Evolutionary conservation across 345 rosid genomes (phyloP), one percentile per base, ranked within the genome.

Genomic region (Bruguiera sexangula): DNA sequence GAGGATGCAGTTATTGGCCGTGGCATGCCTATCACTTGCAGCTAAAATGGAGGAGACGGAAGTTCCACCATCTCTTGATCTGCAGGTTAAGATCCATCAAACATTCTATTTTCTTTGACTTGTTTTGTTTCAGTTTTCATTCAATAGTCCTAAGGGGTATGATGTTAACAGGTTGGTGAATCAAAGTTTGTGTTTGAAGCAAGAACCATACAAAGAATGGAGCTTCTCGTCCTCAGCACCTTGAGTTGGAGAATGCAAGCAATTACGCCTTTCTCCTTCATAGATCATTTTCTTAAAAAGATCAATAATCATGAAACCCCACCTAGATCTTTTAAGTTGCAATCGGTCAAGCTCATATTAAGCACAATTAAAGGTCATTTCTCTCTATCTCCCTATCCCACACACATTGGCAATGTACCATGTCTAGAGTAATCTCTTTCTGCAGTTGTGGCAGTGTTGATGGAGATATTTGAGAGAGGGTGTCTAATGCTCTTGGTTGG

Each of bases 241-340:
- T 78, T 87, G 82, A 68, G 37, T 24, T 89, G 92, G 96, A 87
- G 92, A 73, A 85, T 89, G 96, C 90, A 87, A 69, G 78, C 96
- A 22, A 75, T 87, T 53, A 84, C 96, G 22, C 96, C 96, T 6
- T 84, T 87, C 74, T 80, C 89, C 62, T 89, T 79, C 82, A 50
- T 89, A 16, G 88, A 83, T 74, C 51, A 81, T 81, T 89, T 87
- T 83, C 77, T 84, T 60, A 46, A 54, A 76, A 84, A 81, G 84
- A 79, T 87, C 78, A 79, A 73, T 57, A 86, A 82, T 60, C 83
- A 78, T 62, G 75, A 76, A 57, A 65, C 70, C 77, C 80, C 79
- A 37, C 69, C 73, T 1, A 71, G 56, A 66, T 66, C 76, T 63
- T 71, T 76, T 51, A 68, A 83, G 67, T 69, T 56, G 66, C 69